These are phyloP conservation scores for Leccinum subgranulosum DNA, from an alignment of 768 basidiomycete genomes.

Conservation along the genomic window DNA sequence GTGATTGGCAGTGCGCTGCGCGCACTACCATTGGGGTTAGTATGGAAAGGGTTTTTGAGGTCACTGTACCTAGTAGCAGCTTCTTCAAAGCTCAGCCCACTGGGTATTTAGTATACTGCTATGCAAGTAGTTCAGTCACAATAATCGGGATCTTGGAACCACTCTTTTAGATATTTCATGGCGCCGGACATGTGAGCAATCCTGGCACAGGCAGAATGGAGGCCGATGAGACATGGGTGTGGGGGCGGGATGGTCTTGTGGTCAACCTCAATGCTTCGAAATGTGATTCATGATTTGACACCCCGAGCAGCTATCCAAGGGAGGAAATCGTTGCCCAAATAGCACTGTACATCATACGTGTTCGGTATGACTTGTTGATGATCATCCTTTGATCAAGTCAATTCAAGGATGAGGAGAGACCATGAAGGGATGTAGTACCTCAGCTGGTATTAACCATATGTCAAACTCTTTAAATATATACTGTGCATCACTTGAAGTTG, in stretches of 20 bases:
- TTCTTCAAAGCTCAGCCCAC: no score
- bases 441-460: neutral
- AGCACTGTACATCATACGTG: neutral
- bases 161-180: neutral
- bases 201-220: neutral
- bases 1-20: no score
- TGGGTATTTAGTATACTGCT: no score
- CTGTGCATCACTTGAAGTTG: neutral
- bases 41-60: no score
- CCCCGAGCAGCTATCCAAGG: neutral
- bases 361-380: neutral
- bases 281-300: neutral
- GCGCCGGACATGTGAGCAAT: neutral
- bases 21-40: no score
- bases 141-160: neutral
- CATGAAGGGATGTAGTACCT: neutral
- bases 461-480: neutral
- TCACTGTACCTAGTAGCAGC: no score
- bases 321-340: neutral
- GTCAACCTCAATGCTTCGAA: neutral
- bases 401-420: neutral
- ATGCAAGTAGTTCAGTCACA: neutral
- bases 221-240: neutral
- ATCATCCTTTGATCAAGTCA: neutral
- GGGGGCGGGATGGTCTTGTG: neutral